Conservation (phyloP, 208 protist genomes). For the Trypanosoma rangeli region DNA sequence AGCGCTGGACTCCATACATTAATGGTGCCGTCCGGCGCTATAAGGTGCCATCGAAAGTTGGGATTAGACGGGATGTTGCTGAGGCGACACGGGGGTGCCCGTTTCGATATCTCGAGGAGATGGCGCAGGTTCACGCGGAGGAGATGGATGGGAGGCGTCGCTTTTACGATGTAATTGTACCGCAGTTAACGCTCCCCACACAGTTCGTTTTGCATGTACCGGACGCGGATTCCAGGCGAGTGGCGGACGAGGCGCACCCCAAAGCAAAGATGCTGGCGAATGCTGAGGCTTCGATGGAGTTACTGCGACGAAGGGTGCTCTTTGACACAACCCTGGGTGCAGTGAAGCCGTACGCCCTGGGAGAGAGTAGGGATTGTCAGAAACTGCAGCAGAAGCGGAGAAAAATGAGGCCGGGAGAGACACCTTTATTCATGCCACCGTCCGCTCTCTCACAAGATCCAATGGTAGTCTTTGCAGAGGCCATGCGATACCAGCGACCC, state of each 20-base stretch:
- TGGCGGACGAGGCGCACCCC: not conserved
- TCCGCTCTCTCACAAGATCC: conserved; percentile 17
- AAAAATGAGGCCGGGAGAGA: not conserved
- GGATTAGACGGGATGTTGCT: not conserved
- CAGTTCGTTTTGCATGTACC: conserved; percentile 10
- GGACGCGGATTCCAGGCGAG: conserved; percentile 10
- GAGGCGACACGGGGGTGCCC: not conserved
- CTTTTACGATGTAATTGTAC: not conserved
- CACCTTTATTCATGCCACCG: conserved; percentile 9
- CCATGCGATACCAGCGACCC: conserved; percentile 29
- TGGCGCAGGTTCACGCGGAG: not conserved
- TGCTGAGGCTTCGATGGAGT: conserved; percentile 2
- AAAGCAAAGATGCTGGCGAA: not conserved
- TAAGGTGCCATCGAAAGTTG: conserved; percentile 3
- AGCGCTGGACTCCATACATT: conserved; percentile 16
- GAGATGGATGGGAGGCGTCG: not conserved
- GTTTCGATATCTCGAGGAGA: conserved; percentile 5
- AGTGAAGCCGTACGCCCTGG: conserved; percentile 23
- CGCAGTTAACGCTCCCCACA: not conserved
- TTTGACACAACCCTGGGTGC: conserved; percentile 27
- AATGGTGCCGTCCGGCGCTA: conserved; percentile 25
- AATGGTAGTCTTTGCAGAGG: conserved; percentile 28
- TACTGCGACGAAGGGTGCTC: conserved; percentile 16
- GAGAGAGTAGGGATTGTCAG: not conserved
- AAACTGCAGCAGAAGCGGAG: not conserved